Evolutionary conservation across 805 yeast species (phyloP).

Genomic region (Candida ficus): DNA sequence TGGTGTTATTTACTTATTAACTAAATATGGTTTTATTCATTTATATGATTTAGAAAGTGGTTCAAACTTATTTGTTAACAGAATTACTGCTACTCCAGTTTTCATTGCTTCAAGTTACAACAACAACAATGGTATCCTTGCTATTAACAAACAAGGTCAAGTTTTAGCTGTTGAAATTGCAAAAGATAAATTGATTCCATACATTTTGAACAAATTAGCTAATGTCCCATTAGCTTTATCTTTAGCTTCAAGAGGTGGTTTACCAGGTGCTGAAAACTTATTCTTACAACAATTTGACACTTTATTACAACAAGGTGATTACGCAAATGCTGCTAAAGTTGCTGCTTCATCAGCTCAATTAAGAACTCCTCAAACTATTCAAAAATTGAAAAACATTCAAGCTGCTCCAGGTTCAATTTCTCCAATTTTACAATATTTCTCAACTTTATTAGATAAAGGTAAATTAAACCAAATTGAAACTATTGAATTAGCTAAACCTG

Average conservation of each 20-base stretch:
- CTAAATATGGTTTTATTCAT: constrained; percentile 96
- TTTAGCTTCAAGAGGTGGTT: constrained; percentile 90
- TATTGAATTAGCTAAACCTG: constrained; percentile 91
- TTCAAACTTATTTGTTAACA: constrained; percentile 85
- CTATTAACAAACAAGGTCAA: constrained; percentile 93
- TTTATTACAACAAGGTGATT: constrained; percentile 78
- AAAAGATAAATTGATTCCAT: constrained; percentile 80
- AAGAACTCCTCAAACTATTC: constrained; percentile 91
- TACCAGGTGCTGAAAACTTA: constrained; percentile 94
- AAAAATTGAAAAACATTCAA: constrained; percentile 84
- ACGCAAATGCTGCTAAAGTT: constrained; percentile 88
- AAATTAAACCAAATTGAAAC: constrained; percentile 90
- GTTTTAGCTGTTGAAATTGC: constrained; percentile 89
- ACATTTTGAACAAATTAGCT: constrained; percentile 78
- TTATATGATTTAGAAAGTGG: constrained; percentile 92
- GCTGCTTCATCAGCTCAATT: constrained; percentile 93
- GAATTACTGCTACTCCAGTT: constrained; percentile 93
- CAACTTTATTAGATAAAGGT: constrained; percentile 88
- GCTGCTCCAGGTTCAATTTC: constrained; percentile 93
- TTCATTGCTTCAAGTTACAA: constrained; percentile 80
- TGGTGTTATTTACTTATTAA: constrained; percentile 83
- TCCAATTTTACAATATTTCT: constrained; percentile 89
- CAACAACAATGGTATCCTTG: constrained; percentile 75
- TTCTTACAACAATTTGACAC: constrained; percentile 89
- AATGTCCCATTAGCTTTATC: constrained; percentile 84